These are phyloP conservation scores for Quercus tomentella DNA, from an alignment of 331 rosid genomes.

Conservation along the genomic window DNA sequence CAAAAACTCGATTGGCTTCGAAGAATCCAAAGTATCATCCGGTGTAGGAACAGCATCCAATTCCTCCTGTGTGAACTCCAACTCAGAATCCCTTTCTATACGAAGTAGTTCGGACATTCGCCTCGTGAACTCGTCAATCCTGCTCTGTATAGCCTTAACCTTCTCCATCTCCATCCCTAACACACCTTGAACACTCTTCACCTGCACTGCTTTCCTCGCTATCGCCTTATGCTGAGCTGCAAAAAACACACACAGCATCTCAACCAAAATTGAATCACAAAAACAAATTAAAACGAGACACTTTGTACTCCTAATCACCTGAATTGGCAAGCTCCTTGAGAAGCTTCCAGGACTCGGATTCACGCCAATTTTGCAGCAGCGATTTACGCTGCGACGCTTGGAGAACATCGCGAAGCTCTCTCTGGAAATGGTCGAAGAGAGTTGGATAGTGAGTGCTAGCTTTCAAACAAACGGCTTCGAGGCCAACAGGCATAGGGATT, in stretches of 20 bases:
- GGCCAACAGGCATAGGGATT: conserved; percentile 69
- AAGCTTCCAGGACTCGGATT: conserved; percentile 62
- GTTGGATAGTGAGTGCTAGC: conserved; percentile 75
- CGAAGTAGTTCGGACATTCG: conserved; percentile 67
- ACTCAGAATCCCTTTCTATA: conserved; percentile 73
- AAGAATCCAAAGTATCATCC: conserved; percentile 41
- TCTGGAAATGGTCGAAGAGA: conserved; percentile 71
- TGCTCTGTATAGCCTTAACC: conserved; percentile 51
- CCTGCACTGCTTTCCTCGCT: conserved; percentile 48
- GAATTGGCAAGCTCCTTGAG: conserved; percentile 68
- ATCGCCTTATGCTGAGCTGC: conserved; percentile 65
- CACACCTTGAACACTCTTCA: conserved; percentile 46
- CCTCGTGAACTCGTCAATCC: conserved; percentile 54
- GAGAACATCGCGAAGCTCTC: conserved; percentile 73
- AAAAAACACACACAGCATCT: conserved; percentile 16
- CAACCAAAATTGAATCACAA: background rate
- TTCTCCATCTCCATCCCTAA: conserved; percentile 62
- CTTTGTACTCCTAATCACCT: conserved; percentile 19
- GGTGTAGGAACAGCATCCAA: conserved; percentile 77
- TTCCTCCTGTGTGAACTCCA: conserved; percentile 87
- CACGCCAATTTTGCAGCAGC: conserved; percentile 38
- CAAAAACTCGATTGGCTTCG: conserved; percentile 70
- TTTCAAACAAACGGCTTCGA: conserved; percentile 61
- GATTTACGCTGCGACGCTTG: conserved; percentile 36
- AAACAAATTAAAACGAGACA: background rate